Evolutionary conservation across 202 grass and related monocot species (phyloP).

Genomic region (Setaria italica): DNA sequence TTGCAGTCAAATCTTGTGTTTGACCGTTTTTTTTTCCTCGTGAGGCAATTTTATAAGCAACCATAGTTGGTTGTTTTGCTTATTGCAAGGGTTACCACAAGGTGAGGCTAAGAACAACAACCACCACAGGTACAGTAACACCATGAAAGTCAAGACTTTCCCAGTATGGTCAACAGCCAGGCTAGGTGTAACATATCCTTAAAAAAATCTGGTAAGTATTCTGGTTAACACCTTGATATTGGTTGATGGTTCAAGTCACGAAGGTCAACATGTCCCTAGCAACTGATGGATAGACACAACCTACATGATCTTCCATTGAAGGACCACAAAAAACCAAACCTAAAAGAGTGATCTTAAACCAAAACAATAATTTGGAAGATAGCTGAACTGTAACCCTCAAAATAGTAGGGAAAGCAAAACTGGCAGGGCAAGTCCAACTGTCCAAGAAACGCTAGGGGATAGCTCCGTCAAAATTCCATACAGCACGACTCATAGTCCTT

Average conservation of each 20-base stretch:
- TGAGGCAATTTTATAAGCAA: background rate
- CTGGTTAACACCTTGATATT: background rate
- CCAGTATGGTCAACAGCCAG: background rate
- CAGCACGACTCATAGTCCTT: constrained; percentile 33
- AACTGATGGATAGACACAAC: constrained; percentile 21
- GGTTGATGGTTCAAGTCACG: background rate
- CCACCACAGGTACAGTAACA: no score
- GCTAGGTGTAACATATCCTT: background rate
- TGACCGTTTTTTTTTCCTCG: background rate
- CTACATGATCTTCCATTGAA: background rate
- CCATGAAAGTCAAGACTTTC: background rate
- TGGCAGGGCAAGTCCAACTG: background rate
- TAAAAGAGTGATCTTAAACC: background rate
- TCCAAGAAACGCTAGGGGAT: background rate
- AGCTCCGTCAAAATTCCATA: constrained; percentile 16
- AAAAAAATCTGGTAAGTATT: background rate
- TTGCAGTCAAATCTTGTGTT: background rate
- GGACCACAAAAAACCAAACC: background rate
- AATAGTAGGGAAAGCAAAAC: constrained; percentile 41
- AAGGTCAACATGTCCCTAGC: background rate
- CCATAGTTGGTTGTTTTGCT: background rate
- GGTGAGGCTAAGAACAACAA: background rate
- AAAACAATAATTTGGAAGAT: constrained; percentile 20
- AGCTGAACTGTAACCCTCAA: constrained; percentile 12
- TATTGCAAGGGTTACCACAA: background rate